Conservation (phyloP, 2,329 filamentous ascomycete genomes). For the Pseudopyrenochaeta lycopersici region DNA sequence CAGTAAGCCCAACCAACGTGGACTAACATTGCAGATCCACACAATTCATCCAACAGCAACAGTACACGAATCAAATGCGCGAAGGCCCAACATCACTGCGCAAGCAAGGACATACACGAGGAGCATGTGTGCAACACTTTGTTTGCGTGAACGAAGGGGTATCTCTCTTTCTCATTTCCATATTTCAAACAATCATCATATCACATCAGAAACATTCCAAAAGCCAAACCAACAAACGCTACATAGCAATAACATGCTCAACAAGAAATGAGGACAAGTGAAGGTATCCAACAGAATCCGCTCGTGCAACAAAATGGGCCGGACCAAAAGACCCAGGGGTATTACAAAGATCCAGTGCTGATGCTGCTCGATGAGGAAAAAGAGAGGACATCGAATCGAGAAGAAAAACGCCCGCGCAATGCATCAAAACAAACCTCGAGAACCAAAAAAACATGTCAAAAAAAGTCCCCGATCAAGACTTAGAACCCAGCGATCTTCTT, state of each 20-base stretch:
- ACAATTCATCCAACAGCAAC: constrained; percentile 2
- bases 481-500: constrained; percentile 54
- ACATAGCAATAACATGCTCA: neutral
- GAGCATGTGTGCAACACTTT: neutral
- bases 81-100: constrained; percentile 1
- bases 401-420: constrained; percentile 20
- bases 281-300: neutral
- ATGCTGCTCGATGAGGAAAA: neutral
- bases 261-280: neutral
- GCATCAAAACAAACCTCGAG: neutral
- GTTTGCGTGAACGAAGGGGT: constrained; percentile 11
- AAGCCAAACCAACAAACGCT: neutral
- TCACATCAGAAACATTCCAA: neutral
- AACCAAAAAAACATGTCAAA: constrained; percentile 1
- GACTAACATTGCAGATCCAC: neutral
- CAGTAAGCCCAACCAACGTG: neutral
- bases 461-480: neutral
- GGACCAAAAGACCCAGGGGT: constrained; percentile 4
- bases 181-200: neutral
- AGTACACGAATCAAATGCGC: constrained; percentile 1
- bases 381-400: neutral
- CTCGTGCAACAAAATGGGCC: neutral
- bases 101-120: neutral
- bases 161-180: constrained; percentile 16
- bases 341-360: constrained; percentile 6